Evolutionary conservation across 805 yeast species (phyloP).

Genomic region (Yarrowia sp.): DNA sequence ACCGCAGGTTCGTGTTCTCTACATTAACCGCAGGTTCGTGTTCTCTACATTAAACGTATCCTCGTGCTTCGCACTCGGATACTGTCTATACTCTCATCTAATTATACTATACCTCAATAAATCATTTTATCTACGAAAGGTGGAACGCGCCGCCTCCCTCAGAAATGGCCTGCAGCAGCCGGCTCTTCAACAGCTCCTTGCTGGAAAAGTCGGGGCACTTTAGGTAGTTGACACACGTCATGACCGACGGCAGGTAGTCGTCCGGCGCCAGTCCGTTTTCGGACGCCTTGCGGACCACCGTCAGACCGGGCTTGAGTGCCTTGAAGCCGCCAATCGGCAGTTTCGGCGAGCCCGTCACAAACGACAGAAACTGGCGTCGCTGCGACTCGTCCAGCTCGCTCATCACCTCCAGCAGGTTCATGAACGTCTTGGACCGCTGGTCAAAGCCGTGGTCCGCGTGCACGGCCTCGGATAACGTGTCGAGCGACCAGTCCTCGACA

Average conservation of each 20-base stretch:
- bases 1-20: no score
- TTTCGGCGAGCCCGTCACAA: constrained; percentile 89
- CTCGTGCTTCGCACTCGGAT: no score
- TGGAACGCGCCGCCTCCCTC: constrained; percentile 91
- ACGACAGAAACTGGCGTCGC: constrained; percentile 74
- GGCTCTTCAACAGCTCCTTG: constrained; percentile 54
- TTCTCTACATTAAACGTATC: no score
- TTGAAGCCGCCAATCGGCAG: constrained; percentile 93
- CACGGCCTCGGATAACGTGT: constrained; percentile 56
- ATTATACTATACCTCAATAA: constrained; percentile 3
- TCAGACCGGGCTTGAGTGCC: constrained; percentile 72
- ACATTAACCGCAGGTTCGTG: no score
- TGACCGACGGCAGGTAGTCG: constrained; percentile 89
- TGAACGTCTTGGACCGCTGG: constrained; percentile 63
- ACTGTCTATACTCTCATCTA: not conserved
- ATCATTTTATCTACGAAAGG: constrained; percentile 51
- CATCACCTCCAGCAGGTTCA: constrained; percentile 61
- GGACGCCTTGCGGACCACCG: constrained; percentile 74
- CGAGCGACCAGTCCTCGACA: constrained; percentile 76
- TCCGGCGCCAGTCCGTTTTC: constrained; percentile 67
- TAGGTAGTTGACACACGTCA: constrained; percentile 96
- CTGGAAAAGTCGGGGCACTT: constrained; percentile 81
- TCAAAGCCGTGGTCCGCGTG: constrained; percentile 90
- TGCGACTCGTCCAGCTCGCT: constrained; percentile 52
- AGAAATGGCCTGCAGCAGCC: constrained; percentile 66